Conservation (phyloP, 805 yeast species). For the Wickerhamomyces bisporus region DNA sequence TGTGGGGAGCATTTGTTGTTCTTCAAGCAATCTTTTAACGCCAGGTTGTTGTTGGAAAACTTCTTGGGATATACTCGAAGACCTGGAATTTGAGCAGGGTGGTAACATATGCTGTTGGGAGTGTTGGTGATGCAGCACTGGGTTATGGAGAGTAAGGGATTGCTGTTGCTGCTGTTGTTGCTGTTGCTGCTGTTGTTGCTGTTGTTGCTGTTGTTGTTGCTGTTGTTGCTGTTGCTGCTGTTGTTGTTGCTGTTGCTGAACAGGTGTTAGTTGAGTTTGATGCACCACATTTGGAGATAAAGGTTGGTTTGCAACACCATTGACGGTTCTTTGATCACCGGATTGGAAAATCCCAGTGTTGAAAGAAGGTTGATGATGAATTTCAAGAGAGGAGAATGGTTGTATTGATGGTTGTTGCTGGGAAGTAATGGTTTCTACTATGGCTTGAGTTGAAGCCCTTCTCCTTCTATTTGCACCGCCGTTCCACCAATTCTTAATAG, state of each 20-base stretch:
- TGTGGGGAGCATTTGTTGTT: slow-evolving; percentile 17
- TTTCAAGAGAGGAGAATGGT: slow-evolving; percentile 3
- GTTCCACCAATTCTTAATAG: slow-evolving; percentile 95
- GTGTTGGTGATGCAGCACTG: slow-evolving; percentile 5
- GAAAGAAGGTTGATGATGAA: slow-evolving; percentile 11
- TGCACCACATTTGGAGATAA: slow-evolving; percentile 2
- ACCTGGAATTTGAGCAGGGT: slow-evolving; percentile 12
- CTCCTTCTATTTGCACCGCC: slow-evolving; percentile 87
- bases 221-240: slow-evolving; percentile 2
- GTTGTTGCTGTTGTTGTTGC: slow-evolving; percentile 1
- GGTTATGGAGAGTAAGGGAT: too few species aligned
- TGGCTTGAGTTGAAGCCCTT: slow-evolving; percentile 37
- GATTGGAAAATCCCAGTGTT: slow-evolving; percentile 17
- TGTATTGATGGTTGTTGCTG: slow-evolving; percentile 8
- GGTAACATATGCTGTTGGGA: slow-evolving; percentile 16
- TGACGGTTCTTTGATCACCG: slow-evolving; percentile 1
- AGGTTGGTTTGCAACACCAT: neutral
- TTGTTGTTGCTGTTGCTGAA: slow-evolving; percentile 10
- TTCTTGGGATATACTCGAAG: slow-evolving; percentile 22
- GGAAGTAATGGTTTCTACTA: too few species aligned
- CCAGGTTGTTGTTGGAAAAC: slow-evolving; percentile 22
- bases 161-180: too few species aligned
- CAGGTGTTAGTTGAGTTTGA: slow-evolving; percentile 4
- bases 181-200: slow-evolving; percentile 2
- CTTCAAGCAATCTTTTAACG: slow-evolving; percentile 24